These are phyloP conservation scores for Moelleriella libera DNA, from an alignment of 2,329 filamentous ascomycete genomes.

Conservation along the genomic window DNA sequence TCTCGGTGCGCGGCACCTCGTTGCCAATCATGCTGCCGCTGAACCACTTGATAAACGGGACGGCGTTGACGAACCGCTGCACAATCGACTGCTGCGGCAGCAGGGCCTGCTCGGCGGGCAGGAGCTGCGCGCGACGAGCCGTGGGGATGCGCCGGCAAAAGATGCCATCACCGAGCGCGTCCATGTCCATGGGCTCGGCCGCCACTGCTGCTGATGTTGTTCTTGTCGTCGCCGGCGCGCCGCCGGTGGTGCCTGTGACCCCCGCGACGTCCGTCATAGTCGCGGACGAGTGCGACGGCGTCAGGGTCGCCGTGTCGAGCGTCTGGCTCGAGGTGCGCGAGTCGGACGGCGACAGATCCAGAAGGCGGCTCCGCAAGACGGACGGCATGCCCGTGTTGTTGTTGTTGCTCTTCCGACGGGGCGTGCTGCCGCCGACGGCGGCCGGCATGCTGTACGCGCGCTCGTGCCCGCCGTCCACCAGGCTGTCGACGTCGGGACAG, in stretches of 20 bases:
- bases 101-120: slow-evolving; percentile 56
- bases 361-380: slow-evolving; percentile 21
- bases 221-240: neutral
- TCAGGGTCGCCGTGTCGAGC: slow-evolving; percentile 40
- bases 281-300: slow-evolving; percentile 24
- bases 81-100: slow-evolving; percentile 52
- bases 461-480: slow-evolving; percentile 15
- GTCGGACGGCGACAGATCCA: slow-evolving; percentile 25
- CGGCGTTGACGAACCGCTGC: slow-evolving; percentile 48
- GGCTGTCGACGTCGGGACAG: slow-evolving; percentile 36
- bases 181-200: too few species aligned
- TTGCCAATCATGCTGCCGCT: slow-evolving; percentile 60
- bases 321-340: slow-evolving; percentile 40
- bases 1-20: slow-evolving; percentile 57
- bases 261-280: slow-evolving; percentile 23
- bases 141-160: slow-evolving; percentile 52
- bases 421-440: slow-evolving; percentile 8
- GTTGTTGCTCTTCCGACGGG: slow-evolving; percentile 11
- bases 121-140: slow-evolving; percentile 48
- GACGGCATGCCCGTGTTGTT: slow-evolving; percentile 16
- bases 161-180: slow-evolving; percentile 18
- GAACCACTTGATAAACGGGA: slow-evolving; percentile 61
- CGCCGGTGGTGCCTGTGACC: neutral
- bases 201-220: too few species aligned
- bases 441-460: slow-evolving; percentile 23